Evolutionary conservation across 495 filamentous ascomycete species (phyloP).

Genomic region (Penicillium tannophilum): DNA sequence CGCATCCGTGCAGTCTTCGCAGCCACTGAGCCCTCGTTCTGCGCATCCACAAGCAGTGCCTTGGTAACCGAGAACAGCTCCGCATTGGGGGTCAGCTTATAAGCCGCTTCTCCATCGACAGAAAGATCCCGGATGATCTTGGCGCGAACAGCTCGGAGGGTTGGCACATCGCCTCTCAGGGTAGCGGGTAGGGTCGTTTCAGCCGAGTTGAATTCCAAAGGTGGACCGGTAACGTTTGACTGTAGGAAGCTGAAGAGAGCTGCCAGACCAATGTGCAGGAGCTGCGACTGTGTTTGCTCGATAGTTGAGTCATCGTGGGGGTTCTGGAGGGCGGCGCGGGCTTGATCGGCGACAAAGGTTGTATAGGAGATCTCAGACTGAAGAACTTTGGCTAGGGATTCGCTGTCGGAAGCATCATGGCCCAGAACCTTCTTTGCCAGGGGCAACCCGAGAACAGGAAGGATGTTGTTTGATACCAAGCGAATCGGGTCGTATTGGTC

Average conservation of each 20-base stretch:
- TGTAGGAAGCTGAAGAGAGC: conserved; percentile 86
- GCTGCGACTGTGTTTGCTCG: conserved; percentile 40
- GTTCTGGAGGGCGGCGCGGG: conserved; percentile 29
- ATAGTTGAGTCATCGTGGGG: conserved; percentile 27
- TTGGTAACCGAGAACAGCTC: conserved; percentile 82
- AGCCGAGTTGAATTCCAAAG: conserved; percentile 57
- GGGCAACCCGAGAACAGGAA: conserved; percentile 41
- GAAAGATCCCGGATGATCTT: conserved; percentile 65
- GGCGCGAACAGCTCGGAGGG: conserved; percentile 42
- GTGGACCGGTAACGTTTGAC: conserved; percentile 87
- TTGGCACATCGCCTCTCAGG: conserved; percentile 30
- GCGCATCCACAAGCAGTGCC: conserved; percentile 41
- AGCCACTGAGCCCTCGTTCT: conserved; percentile 38
- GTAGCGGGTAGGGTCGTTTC: conserved; percentile 56
- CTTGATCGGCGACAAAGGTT: conserved; percentile 34
- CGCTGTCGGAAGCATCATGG: conserved; percentile 27
- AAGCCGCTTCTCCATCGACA: conserved; percentile 83
- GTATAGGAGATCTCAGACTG: conserved; percentile 41
- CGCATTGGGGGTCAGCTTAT: conserved; percentile 77
- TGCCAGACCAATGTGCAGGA: conserved; percentile 65
- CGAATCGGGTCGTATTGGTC: conserved; percentile 41
- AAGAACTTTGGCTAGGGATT: conserved; percentile 28
- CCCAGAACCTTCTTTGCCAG: conserved; percentile 42
- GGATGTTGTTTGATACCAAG: conserved; percentile 37
- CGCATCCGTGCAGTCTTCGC: conserved; percentile 57